These are phyloP conservation scores for Penicillium cosmopolitanum DNA, from an alignment of 495 filamentous ascomycete species.

Conservation along the genomic window DNA sequence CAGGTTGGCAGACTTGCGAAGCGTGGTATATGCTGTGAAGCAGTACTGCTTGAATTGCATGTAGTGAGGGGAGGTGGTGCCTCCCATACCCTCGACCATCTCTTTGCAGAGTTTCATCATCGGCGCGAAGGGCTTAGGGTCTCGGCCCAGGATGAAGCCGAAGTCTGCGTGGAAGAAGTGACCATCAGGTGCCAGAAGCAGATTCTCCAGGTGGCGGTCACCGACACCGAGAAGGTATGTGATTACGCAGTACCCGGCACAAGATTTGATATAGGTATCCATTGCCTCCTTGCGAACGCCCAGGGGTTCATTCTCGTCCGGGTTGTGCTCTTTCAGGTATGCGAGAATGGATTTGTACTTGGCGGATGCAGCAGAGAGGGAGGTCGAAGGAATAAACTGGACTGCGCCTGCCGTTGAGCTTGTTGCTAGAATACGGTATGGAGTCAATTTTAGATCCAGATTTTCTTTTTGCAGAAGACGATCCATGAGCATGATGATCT, in stretches of 20 bases:
- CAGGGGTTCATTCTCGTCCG: conserved; percentile 77
- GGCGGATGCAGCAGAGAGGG: conserved; percentile 74
- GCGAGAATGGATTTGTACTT: conserved; percentile 85
- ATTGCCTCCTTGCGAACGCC: conserved; percentile 91
- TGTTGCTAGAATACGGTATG: conserved; percentile 95
- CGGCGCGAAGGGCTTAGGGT: conserved; percentile 96
- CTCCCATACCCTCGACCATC: conserved; percentile 99
- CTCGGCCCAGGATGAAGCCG: conserved; percentile 95
- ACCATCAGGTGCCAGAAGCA: conserved; percentile 84
- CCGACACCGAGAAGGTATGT: conserved; percentile 98
- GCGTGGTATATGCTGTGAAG: conserved; percentile 90
- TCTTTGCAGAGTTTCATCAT: conserved; percentile 96
- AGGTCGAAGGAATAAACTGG: conserved; percentile 88
- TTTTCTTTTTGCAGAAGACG: conserved; percentile 95
- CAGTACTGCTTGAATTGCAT: conserved; percentile 90
- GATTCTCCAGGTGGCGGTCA: conserved; percentile 94
- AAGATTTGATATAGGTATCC: conserved; percentile 94
- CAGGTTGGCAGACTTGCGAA: conserved; percentile 85
- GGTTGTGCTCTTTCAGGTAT: conserved; percentile 89
- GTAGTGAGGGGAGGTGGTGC: conserved; percentile 76
- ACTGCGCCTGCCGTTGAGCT: conserved; percentile 85
- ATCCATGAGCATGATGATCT: conserved; percentile 98
- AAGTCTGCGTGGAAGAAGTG: conserved; percentile 99
- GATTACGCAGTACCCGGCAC: conserved; percentile 97
- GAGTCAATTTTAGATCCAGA: conserved; percentile 90